phyloP scores from a whole-genome alignment of 495 filamentous ascomycete species.

The Penicillium psychrofluorescens region DNA sequence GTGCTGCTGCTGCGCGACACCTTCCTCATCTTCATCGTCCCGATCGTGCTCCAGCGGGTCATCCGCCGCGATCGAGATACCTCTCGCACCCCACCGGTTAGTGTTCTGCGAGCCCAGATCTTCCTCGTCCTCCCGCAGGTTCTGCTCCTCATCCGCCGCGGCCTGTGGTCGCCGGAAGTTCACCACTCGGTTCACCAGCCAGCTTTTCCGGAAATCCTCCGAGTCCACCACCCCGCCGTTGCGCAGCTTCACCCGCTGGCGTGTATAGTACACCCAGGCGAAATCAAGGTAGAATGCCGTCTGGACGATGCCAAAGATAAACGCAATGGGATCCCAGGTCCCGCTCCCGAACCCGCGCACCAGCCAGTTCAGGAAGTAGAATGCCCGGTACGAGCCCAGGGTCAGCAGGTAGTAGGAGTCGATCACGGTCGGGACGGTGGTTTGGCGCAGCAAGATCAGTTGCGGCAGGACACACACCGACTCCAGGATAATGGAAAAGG shows the following conservation, averaged over 20 bases:
- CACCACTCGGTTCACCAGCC: conserved; percentile 51
- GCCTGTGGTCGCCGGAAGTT: conserved; percentile 27
- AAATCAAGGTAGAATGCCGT: conserved; percentile 91
- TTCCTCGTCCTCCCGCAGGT: conserved; percentile 26
- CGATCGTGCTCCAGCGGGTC: conserved; percentile 53
- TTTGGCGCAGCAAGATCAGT: conserved; percentile 84
- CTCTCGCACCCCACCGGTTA: conserved; percentile 67
- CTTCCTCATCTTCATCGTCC: too few relatives aligned
- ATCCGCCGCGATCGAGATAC: conserved; percentile 76
- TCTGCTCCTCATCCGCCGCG: conserved; percentile 30
- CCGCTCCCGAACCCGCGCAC: conserved; percentile 52
- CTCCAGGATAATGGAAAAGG: conserved; percentile 85
- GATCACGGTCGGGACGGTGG: conserved; percentile 90
- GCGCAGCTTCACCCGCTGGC: conserved; percentile 90
- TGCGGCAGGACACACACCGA: conserved; percentile 87
- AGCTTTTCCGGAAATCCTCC: conserved; percentile 79
- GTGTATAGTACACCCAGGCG: conserved; percentile 90
- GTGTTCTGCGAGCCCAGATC: conserved; percentile 17
- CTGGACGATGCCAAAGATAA: conserved; percentile 84
- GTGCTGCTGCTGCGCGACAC: too few relatives aligned
- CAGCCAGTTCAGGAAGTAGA: conserved; percentile 95
- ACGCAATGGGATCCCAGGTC: conserved; percentile 61
- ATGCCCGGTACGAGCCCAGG: conserved; percentile 79
- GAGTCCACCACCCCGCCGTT: conserved; percentile 88
- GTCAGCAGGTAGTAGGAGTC: conserved; percentile 89